Conservation (phyloP, 2,329 filamentous ascomycete genomes). For the Neoarthrinium moseri region DNA sequence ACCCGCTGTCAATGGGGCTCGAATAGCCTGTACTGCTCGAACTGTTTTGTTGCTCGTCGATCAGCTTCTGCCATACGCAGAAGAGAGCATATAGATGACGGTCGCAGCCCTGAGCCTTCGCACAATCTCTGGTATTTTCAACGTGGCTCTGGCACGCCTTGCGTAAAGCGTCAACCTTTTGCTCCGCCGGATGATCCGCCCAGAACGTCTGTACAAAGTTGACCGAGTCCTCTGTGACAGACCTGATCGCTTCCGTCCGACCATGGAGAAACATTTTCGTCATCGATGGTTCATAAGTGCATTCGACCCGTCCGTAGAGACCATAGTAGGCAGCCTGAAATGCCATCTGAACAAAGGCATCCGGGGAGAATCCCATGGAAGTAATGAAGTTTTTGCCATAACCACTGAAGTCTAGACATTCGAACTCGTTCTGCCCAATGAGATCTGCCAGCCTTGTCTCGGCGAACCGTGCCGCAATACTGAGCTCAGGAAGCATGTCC, state of each 20-base stretch:
- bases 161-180: conserved; percentile 83
- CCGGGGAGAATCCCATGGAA: conserved; percentile 92
- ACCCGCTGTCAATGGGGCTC: conserved; percentile 54
- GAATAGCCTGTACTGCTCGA: conserved; percentile 60
- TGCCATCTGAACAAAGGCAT: conserved; percentile 98
- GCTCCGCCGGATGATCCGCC: conserved; percentile 79
- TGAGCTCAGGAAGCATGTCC: conserved; percentile 93
- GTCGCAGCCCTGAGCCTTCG: conserved; percentile 88
- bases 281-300: conserved; percentile 97
- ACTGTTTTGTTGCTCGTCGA: conserved; percentile 68
- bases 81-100: conserved; percentile 91
- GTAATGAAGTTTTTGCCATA: conserved; percentile 99
- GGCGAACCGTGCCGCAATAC: conserved; percentile 88
- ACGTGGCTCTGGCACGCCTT: conserved; percentile 84
- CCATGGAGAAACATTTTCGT: conserved; percentile 93
- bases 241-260: conserved; percentile 88
- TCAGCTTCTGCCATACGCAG: conserved; percentile 87
- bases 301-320: conserved; percentile 89
- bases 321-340: conserved; percentile 98
- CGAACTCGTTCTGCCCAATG: conserved; percentile 95
- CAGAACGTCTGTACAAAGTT: conserved; percentile 93
- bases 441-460: conserved; percentile 92
- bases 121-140: conserved; percentile 76
- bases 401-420: conserved; percentile 81
- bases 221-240: conserved; percentile 79